phyloP scores from a whole-genome alignment of 495 filamentous ascomycete species.

The Lasiosphaeriaceae sp. region DNA sequence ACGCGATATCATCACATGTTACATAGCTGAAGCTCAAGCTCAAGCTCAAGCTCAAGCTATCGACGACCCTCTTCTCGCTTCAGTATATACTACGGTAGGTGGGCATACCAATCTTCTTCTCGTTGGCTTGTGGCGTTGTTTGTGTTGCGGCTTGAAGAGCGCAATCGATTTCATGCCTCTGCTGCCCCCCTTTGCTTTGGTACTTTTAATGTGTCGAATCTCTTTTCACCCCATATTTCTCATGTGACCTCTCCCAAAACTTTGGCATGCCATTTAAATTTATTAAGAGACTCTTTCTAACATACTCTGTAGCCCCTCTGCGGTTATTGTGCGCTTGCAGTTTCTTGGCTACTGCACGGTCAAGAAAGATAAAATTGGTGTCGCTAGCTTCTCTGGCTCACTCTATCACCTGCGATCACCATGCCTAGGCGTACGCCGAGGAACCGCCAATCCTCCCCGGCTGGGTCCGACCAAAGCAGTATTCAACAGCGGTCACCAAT shows the following conservation, averaged over 20 bases:
- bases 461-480: neutral
- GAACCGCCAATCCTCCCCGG: neutral
- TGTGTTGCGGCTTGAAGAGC: no score
- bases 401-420: neutral
- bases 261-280: no score
- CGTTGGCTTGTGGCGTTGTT: no score
- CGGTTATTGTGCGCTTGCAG: neutral
- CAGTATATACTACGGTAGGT: no score
- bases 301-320: neutral
- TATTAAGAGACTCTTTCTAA: neutral
- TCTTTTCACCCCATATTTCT: neutral
- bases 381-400: neutral
- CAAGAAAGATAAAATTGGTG: neutral
- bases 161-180: no score
- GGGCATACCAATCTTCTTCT: no score
- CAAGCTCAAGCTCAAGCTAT: no score
- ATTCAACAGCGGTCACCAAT: slow-evolving; percentile 10
- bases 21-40: no score
- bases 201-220: neutral
- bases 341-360: neutral
- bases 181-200: no score
- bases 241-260: neutral
- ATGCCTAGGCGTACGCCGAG: slow-evolving; percentile 20
- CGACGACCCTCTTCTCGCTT: no score
- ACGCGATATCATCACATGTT: no score